These are phyloP conservation scores for Fusarium armeniacum DNA, from an alignment of 2,329 filamentous ascomycete genomes.

Conservation along the genomic window DNA sequence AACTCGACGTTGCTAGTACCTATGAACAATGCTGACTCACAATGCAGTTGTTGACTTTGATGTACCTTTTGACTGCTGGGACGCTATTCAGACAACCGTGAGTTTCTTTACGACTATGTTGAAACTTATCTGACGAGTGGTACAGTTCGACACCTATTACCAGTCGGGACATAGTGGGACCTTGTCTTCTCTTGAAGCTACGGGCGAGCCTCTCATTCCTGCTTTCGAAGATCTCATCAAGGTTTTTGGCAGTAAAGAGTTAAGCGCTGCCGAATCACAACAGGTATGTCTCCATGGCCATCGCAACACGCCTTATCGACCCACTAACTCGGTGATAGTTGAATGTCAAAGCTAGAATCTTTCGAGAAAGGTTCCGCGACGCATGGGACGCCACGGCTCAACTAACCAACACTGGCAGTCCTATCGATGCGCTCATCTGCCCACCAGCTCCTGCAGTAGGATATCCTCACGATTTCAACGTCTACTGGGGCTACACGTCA, in stretches of 20 bases:
- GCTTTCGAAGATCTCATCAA: conserved; percentile 22
- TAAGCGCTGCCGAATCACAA: conserved; percentile 4
- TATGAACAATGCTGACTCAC: background rate
- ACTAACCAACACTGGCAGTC: background rate
- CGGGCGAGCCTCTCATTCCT: conserved; percentile 21
- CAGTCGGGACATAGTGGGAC: conserved; percentile 9
- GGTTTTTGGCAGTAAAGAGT: conserved; percentile 6
- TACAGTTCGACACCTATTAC: conserved; percentile 22
- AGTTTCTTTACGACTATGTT: fast-evolving
- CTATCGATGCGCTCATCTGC: conserved; percentile 22
- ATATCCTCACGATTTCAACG: conserved; percentile 18
- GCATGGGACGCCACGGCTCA: conserved; percentile 5
- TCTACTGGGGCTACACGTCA: conserved; percentile 30
- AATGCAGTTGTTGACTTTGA: conserved; percentile 24
- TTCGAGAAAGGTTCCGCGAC: background rate
- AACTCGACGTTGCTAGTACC: background rate
- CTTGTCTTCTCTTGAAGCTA: background rate
- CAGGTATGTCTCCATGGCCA: background rate
- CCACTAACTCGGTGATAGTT: background rate
- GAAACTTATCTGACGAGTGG: background rate
- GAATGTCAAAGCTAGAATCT: conserved; percentile 6
- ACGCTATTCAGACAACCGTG: background rate
- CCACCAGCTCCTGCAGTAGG: conserved; percentile 5
- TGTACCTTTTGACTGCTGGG: conserved; percentile 25
- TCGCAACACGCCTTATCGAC: fast-evolving